These are phyloP conservation scores for Phialophora chinensis DNA, from an alignment of 2,329 filamentous ascomycete species.

Conservation along the genomic window DNA sequence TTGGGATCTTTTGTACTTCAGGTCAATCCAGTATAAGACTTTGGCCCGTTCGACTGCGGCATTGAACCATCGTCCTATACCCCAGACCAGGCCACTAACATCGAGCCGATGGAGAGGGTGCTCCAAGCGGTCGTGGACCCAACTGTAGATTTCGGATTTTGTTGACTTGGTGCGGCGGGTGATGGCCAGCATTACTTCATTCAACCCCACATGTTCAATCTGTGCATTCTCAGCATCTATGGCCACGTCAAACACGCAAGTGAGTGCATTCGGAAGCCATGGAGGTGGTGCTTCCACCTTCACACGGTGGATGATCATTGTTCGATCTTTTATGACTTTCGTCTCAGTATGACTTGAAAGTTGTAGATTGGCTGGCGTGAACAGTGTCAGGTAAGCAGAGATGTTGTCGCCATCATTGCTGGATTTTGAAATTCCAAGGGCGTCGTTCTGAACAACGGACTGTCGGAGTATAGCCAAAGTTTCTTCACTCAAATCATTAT, in stretches of 20 bases:
- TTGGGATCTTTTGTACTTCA: slow-evolving; percentile 17
- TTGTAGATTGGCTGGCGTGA: slow-evolving; percentile 36
- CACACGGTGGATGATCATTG: slow-evolving; percentile 32
- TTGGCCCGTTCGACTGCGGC: slow-evolving; percentile 36
- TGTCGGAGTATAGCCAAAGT: slow-evolving; percentile 12
- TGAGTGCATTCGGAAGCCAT: slow-evolving; percentile 33
- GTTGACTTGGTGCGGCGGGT: slow-evolving; percentile 5
- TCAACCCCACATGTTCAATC: slow-evolving; percentile 27
- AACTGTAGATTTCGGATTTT: slow-evolving; percentile 29
- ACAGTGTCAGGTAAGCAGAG: slow-evolving; percentile 34
- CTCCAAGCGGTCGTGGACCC: slow-evolving; percentile 33
- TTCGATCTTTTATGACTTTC: slow-evolving; percentile 16
- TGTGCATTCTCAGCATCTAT: slow-evolving; percentile 29
- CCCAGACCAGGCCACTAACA: slow-evolving; percentile 36
- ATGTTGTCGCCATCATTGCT: neutral
- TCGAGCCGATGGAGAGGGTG: slow-evolving; percentile 33
- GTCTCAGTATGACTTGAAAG: slow-evolving; percentile 28
- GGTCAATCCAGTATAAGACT: slow-evolving; percentile 29
- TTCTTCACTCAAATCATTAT: slow-evolving; percentile 20
- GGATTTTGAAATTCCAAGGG: neutral
- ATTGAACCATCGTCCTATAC: slow-evolving; percentile 37
- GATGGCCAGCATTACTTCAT: slow-evolving; percentile 9
- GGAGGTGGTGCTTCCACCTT: slow-evolving; percentile 34
- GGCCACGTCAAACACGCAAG: slow-evolving; percentile 30
- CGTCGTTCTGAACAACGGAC: slow-evolving; percentile 1